A percentile compares a stretch with the other conserved stretches of the same genome.
These are phyloP conservation scores for Apophysomyces sp. DNA, from an alignment of 371 early-diverging fungal genomes.

Conservation along the genomic window DNA sequence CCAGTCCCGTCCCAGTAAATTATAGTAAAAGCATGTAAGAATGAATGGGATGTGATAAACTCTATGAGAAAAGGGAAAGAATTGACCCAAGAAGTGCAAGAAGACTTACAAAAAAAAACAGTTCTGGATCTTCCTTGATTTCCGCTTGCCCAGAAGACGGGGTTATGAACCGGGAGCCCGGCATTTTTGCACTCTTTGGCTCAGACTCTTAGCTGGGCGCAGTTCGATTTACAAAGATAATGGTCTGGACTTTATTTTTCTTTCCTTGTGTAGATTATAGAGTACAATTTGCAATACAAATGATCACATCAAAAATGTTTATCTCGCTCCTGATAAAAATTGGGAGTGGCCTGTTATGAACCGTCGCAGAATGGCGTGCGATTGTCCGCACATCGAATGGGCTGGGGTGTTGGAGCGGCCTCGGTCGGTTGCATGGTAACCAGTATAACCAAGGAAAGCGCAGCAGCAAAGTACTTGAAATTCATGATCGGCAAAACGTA, in stretches of 20 bases:
- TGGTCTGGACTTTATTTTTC: too few species aligned
- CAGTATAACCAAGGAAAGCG: neutral
- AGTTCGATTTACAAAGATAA: too few species aligned
- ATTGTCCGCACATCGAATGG: neutral
- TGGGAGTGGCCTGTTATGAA: neutral
- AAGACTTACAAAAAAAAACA: neutral
- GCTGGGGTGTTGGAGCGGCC: neutral
- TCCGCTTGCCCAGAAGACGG: neutral
- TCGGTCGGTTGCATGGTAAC: neutral
- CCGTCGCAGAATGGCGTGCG: neutral
- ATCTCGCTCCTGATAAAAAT: too few species aligned
- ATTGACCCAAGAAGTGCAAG: too few species aligned
- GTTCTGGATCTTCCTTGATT: constrained; percentile 1
- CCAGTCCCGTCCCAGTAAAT: too few species aligned
- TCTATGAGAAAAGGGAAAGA: too few species aligned
- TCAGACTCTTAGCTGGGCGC: too few species aligned
- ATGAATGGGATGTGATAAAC: too few species aligned
- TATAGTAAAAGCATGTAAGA: too few species aligned
- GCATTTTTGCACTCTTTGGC: neutral
- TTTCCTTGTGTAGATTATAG: too few species aligned
- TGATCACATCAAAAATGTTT: too few species aligned
- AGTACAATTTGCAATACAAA: too few species aligned
- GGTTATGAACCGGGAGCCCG: neutral
- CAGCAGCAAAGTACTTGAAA: neutral
- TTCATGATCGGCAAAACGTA: neutral